Evolutionary conservation across 108 stramenopile species (phyloP).

Genomic region (Cyclotella kingstonii): DNA sequence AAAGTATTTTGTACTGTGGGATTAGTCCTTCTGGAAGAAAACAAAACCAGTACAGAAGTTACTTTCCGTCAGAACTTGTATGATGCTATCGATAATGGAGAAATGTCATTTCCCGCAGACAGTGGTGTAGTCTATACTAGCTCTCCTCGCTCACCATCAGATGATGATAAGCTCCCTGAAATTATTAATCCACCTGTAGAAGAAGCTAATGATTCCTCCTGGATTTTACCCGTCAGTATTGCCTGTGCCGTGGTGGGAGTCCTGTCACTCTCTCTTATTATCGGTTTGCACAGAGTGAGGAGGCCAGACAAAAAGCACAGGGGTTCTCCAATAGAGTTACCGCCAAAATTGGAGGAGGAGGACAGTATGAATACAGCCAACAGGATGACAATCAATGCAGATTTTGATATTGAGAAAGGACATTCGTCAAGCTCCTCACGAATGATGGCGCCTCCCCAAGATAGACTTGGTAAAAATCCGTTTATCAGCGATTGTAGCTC

Average conservation of each 20-base stretch:
- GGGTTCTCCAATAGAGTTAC: not conserved
- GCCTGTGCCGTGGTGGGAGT: not conserved
- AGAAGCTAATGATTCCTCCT: not conserved
- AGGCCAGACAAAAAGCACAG: not conserved
- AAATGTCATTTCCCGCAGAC: not conserved
- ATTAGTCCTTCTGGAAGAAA: conserved; percentile 9
- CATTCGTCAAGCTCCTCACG: too few relatives aligned
- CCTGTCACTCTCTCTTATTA: not conserved
- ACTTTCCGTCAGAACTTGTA: conserved; percentile 5
- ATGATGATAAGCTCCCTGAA: conserved; percentile 1
- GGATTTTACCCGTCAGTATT: conserved; percentile 15
- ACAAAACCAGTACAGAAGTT: conserved; percentile 5
- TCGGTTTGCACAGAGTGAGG: not conserved
- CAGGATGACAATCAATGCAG: too few relatives aligned
- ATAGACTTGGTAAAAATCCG: too few relatives aligned
- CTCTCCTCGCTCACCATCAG: not conserved
- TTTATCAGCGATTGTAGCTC: too few relatives aligned
- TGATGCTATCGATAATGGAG: conserved; percentile 7
- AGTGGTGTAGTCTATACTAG: conserved; percentile 1
- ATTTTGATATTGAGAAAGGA: too few relatives aligned
- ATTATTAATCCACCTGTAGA: not conserved
- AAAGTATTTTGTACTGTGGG: conserved; percentile 4
- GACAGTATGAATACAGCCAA: not conserved
- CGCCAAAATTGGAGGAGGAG: conserved; percentile 1
- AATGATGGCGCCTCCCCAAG: too few relatives aligned